A percentile compares a stretch with the other conserved stretches of the same genome.
These are phyloP conservation scores for Aristolochia contorta DNA, from an alignment of 164 flowering plant genomes.

Conservation along the genomic window DNA sequence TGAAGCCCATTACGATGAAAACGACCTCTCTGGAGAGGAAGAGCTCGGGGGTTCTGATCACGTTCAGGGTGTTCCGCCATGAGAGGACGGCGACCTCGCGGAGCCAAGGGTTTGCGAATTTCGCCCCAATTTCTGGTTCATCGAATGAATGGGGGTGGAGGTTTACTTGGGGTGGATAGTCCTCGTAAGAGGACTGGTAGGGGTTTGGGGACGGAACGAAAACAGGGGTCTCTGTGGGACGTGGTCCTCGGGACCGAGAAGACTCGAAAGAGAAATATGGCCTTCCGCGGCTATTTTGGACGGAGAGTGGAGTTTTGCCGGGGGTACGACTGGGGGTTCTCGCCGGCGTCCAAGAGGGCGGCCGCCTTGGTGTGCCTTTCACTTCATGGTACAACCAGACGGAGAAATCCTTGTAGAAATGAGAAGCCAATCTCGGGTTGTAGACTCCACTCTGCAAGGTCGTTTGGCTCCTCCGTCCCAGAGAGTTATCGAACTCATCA, in stretches of 20 bases:
- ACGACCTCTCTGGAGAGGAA: constrained; percentile 71
- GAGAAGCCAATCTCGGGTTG: constrained; percentile 57
- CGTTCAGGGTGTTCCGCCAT: constrained; percentile 54
- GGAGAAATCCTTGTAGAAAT: constrained; percentile 66
- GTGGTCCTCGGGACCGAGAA: not conserved
- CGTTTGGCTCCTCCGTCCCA: constrained; percentile 39
- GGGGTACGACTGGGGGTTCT: constrained; percentile 57
- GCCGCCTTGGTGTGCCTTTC: constrained; percentile 47
- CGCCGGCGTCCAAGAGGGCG: constrained; percentile 77
- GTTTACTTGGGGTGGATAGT: constrained; percentile 17
- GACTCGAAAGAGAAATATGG: not conserved
- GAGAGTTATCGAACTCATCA: constrained; percentile 50
- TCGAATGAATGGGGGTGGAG: constrained; percentile 19
- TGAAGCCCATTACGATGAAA: constrained; percentile 54
- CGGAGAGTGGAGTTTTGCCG: constrained; percentile 25
- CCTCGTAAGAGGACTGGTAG: constrained; percentile 8
- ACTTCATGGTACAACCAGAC: constrained; percentile 69
- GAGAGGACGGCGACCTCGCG: constrained; percentile 68
- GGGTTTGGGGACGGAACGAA: constrained; percentile 12
- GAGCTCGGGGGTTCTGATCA: constrained; percentile 69
- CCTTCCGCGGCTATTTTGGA: constrained; percentile 21
- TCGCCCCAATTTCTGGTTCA: constrained; percentile 34
- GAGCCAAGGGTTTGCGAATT: constrained; percentile 74
- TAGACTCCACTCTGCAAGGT: constrained; percentile 35
- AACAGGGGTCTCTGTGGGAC: constrained; percentile 3